Evolutionary conservation across 2,329 filamentous ascomycete genomes (phyloP).

Genomic region (Sclerotinia glacialis): DNA sequence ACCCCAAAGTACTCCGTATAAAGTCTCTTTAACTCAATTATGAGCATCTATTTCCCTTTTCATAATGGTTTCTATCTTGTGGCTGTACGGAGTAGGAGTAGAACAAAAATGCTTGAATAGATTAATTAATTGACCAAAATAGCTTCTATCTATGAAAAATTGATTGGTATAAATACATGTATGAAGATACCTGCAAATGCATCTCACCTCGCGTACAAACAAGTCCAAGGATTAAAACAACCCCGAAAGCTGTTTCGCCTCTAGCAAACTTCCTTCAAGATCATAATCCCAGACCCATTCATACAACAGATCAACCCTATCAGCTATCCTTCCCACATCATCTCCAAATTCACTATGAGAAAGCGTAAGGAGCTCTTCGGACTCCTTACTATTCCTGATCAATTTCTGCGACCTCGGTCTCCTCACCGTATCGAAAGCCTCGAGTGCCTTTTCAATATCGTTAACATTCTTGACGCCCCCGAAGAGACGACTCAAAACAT

Average conservation of each 20-base stretch:
- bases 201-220: not conserved
- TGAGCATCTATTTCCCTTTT: too few species aligned
- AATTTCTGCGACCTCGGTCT: conserved; percentile 33
- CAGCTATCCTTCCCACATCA: conserved; percentile 40
- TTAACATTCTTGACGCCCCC: conserved; percentile 38
- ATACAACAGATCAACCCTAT: conserved; percentile 38
- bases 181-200: not conserved
- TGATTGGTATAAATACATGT: not conserved
- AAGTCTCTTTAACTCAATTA: too few species aligned
- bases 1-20: too few species aligned
- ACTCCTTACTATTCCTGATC: conserved; percentile 21
- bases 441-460: conserved; percentile 45
- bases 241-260: conserved; percentile 32
- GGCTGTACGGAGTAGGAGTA: too few species aligned
- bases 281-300: conserved; percentile 40
- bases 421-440: conserved; percentile 48
- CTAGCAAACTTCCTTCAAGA: conserved; percentile 38
- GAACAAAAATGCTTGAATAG: too few species aligned
- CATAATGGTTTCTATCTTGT: not conserved
- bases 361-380: conserved; percentile 39
- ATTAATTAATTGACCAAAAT: too few species aligned
- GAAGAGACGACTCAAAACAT: conserved; percentile 45
- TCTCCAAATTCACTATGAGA: conserved; percentile 41
- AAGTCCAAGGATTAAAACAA: not conserved
- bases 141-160: too few species aligned